Base-by-base conservation (phyloP, 1,284 basidiomycete genomes). In the Neotropicomus parvogracilis region DNA sequence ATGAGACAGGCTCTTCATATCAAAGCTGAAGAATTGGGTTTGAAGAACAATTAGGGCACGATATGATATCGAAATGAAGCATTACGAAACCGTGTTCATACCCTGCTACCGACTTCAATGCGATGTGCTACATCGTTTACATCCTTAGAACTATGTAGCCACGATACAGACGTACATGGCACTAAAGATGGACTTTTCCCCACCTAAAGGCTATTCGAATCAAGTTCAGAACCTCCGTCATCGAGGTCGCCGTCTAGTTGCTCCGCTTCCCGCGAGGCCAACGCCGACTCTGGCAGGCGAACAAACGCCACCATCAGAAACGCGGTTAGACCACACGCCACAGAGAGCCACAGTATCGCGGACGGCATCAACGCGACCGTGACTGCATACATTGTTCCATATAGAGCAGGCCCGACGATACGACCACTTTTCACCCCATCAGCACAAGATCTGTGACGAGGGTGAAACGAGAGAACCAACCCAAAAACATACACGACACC, bases 1-100 rank as follows among this genome's bases (percentile, higher is more conserved):
- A 29, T 13, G 28, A 20, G 26, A 21, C 16, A 50, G 48, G 48
- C 48, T 14, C 48, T 50, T 28, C 47, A 42, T 27, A 50, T 50
- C 34, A 50, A 50, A 21, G 48, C 48, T 20, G 48, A 50, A n/a
- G 48, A 37, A 43, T 7, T 50, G 24, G 27, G 40, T 28, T 28
- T 50, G 13, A 50, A 49, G 26, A 6, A 26, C 13, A 13, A 4
- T 32, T n/a, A 14, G 31, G 6, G 31, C 14, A 16, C 13, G 28
- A 13, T 29, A n/a, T n/a, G n/a, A n/a, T n/a, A n/a, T n/a, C n/a
- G n/a, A n/a, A n/a, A n/a, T n/a, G n/a, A n/a, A n/a, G n/a, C n/a
- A n/a, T n/a, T n/a, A n/a, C n/a, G n/a, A n/a, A n/a, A n/a, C n/a
- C n/a, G n/a, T 24, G 24, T 24, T 8, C 8, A 8, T 24, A 24